Conservation (phyloP, 176 grass and related monocot genomes). For the Lolium multiflorum region DNA sequence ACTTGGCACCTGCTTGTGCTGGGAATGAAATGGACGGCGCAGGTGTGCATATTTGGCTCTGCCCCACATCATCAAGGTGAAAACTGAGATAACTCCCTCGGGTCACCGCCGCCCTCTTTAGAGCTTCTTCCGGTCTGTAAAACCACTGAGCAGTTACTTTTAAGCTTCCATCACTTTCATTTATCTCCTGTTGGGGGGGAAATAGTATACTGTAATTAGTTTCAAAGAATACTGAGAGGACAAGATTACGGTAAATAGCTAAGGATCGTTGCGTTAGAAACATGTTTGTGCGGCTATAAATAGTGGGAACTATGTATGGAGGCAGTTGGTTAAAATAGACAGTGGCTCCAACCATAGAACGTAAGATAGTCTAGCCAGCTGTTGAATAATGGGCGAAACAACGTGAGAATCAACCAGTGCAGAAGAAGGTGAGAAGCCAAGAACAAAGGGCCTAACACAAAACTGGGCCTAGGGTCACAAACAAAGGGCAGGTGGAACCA, state of each 20-base stretch:
- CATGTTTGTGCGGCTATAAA: too few relatives aligned
- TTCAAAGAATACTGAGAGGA: not conserved
- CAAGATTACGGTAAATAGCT: not conserved
- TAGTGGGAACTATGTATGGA: constrained; percentile 3
- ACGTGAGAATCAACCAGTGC: not conserved
- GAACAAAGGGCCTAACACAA: not conserved
- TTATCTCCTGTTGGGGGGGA: constrained; percentile 66
- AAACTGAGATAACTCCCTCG: constrained; percentile 90
- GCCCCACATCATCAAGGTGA: constrained; percentile 82
- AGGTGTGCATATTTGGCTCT: constrained; percentile 96
- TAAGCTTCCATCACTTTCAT: constrained; percentile 60
- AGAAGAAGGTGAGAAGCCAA: not conserved
- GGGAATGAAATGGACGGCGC: constrained; percentile 94
- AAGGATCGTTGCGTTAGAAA: constrained; percentile 12
- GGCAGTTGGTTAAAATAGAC: constrained; percentile 5
- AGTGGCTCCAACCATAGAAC: constrained; percentile 18
- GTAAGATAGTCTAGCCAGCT: not conserved
- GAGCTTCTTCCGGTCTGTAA: constrained; percentile 96
- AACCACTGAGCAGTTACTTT: constrained; percentile 92
- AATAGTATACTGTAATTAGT: constrained; percentile 15
- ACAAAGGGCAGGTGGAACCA: constrained; percentile 14
- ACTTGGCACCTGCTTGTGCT: constrained; percentile 74
- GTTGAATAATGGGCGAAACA: constrained; percentile 22
- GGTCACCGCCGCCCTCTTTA: constrained; percentile 84
- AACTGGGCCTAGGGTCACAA: not conserved